Conservation (phyloP, 1,139 yeast genomes). For the Eremothecium gossypii region DNA sequence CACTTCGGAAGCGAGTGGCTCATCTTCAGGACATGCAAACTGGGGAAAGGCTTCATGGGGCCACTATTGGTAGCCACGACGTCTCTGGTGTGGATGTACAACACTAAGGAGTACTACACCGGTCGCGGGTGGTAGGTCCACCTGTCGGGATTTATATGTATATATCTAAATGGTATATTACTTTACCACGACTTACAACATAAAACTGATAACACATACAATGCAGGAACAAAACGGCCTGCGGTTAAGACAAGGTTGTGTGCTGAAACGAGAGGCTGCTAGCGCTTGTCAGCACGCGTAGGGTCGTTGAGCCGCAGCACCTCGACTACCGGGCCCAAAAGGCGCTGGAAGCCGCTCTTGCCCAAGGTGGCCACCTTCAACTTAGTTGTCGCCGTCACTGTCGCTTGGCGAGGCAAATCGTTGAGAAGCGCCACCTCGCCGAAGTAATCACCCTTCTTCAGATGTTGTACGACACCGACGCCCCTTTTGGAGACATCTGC, state of each 20-base stretch:
- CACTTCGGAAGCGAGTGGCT: constrained; percentile 86
- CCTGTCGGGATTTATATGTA: background rate
- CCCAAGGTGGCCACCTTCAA: constrained; percentile 87
- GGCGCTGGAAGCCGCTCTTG: constrained; percentile 85
- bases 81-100: constrained; percentile 52
- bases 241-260: no score
- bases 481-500: constrained; percentile 57
- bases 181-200: no score
- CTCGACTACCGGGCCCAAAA: constrained; percentile 86
- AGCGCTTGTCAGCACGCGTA: constrained; percentile 29
- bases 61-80: constrained; percentile 65
- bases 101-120: constrained; percentile 46
- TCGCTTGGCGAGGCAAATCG: constrained; percentile 90
- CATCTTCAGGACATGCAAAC: constrained; percentile 63
- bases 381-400: constrained; percentile 67
- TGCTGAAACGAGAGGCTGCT: no score
- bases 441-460: constrained; percentile 82
- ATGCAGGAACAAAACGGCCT: no score
- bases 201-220: no score
- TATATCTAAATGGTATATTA: no score
- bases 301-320: constrained; percentile 79
- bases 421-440: constrained; percentile 92
- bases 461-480: constrained; percentile 51
- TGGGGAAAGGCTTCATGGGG: constrained; percentile 83
- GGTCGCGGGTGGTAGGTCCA: constrained; percentile 20